These are phyloP conservation scores for Coniferiporia weirii DNA, from an alignment of 1,284 basidiomycete genomes.

Conservation along the genomic window DNA sequence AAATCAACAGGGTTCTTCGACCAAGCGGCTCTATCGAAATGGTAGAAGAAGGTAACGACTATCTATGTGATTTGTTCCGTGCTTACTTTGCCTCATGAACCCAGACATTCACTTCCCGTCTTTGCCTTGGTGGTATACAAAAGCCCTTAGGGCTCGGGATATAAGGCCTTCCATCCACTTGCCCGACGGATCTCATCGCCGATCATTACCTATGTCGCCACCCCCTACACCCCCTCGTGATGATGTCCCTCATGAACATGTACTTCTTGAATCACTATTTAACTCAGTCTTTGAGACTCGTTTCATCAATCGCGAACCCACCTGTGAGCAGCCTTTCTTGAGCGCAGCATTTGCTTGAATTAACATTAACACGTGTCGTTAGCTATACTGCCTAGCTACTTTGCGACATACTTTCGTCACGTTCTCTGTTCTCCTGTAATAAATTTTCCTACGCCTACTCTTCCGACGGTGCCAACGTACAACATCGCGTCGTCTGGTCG, in stretches of 20 bases:
- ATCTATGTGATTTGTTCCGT: conserved; percentile 21
- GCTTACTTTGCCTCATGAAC: background rate
- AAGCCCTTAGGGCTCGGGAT: conserved; percentile 46
- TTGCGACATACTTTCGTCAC: conserved; percentile 66
- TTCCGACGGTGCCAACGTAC: conserved; percentile 55
- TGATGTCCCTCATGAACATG: conserved; percentile 48
- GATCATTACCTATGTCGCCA: conserved; percentile 27
- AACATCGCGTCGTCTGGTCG: conserved; percentile 26
- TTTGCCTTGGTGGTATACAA: conserved; percentile 62
- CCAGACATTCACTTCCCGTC: conserved; percentile 58
- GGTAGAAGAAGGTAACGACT: conserved; percentile 57
- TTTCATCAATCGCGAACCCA: conserved; percentile 62
- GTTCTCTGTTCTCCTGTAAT: conserved; percentile 56
- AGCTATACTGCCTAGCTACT: conserved; percentile 66
- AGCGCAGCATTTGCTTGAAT: background rate
- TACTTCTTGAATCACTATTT: conserved; percentile 58
- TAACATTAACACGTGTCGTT: conserved; percentile 2
- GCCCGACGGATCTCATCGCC: conserved; percentile 39
- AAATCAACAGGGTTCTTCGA: conserved; percentile 60
- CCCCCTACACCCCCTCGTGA: conserved; percentile 28
- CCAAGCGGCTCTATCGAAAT: conserved; percentile 68
- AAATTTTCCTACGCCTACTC: conserved; percentile 64
- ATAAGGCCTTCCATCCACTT: conserved; percentile 42
- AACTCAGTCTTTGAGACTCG: conserved; percentile 57
- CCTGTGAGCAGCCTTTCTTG: conserved; percentile 35